These are phyloP conservation scores for Cyclotella atomus DNA, from an alignment of 108 stramenopile genomes.

Conservation along the genomic window DNA sequence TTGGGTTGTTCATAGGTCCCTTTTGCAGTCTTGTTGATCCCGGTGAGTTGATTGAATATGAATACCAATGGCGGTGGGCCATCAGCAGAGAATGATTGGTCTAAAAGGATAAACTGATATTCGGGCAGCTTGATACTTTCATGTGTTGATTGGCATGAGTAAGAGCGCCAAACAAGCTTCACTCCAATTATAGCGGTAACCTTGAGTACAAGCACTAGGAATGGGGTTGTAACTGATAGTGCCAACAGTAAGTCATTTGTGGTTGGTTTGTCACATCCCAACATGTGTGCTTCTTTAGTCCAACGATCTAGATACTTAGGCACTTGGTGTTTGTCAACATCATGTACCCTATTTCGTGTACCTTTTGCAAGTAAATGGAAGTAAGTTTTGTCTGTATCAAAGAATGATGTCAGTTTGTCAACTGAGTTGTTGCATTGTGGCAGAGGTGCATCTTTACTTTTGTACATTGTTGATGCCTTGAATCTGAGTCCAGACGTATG, in stretches of 20 bases:
- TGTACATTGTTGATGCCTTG: neutral
- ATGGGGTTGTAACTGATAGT: neutral
- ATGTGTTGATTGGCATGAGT: neutral
- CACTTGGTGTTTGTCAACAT: neutral
- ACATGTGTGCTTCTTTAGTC: neutral
- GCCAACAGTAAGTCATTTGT: neutral
- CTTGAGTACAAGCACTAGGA: conserved; percentile 1
- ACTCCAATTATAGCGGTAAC: neutral
- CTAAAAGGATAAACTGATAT: conserved; percentile 3
- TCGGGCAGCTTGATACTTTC: neutral
- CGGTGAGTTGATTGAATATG: conserved; percentile 1
- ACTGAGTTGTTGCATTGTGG: neutral
- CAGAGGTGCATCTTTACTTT: neutral
- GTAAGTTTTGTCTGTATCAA: neutral
- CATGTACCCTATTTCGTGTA: neutral
- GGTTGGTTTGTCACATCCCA: neutral
- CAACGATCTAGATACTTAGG: neutral
- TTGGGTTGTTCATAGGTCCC: neutral
- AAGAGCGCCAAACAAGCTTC: neutral
- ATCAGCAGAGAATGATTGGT: neutral
- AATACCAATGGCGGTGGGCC: neutral
- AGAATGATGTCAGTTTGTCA: neutral
- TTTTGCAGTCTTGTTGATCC: neutral
- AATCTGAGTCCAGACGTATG: neutral
- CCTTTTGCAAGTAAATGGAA: neutral